Base-by-base conservation (phyloP, 306 rosid genomes). In the Parietaria judaica region DNA sequence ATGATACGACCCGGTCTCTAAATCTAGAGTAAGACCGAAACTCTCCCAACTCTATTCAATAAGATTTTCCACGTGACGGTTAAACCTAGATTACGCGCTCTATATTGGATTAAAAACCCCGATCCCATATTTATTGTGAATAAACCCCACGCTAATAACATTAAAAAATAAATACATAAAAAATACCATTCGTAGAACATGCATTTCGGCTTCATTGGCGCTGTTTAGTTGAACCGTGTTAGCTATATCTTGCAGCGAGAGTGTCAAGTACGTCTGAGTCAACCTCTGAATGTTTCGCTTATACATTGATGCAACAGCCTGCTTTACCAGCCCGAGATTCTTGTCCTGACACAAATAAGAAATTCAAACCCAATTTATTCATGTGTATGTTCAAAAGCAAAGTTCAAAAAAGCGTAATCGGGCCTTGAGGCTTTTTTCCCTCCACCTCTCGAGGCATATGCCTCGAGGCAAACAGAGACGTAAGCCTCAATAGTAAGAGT, bases 201-300 rank as follows among this genome's bases (percentile, higher is more conserved):
- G 97, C 97, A 82, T 84, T 78, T 90, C 97, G 43, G 85, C 90
- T 70, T 90, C 95, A 79, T 84, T 86, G 7, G 95, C 67, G 35
- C 78, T 80, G 76, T 77, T 80, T 64, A 86, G 73, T 43, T 90
- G 87, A 56, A 86, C 95, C 11, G 80, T 71, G 72, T 68, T 77
- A 68, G 97, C 97, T 60, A 89, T 89, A 66, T 89, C 95, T 80
- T 84, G 92, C 53, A 89, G 89, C 55, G 92, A 89, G 72, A 89
- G 92, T 64, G 95, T 89, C 80, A 84, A 71, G 78, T 89, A 89
- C 52, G 95, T 86, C 69, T 89, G 92, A 9, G 88, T 89, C 73
- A 89, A 68, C 74, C 97, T 82, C 83, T 86, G 95, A 62, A 89
- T 89, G 78, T 89, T 89, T 36, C 80, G 78, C 77, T 89, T 89